phyloP scores from a whole-genome alignment of 2,329 filamentous ascomycete genomes.

The Thielaviopsis musarum region DNA sequence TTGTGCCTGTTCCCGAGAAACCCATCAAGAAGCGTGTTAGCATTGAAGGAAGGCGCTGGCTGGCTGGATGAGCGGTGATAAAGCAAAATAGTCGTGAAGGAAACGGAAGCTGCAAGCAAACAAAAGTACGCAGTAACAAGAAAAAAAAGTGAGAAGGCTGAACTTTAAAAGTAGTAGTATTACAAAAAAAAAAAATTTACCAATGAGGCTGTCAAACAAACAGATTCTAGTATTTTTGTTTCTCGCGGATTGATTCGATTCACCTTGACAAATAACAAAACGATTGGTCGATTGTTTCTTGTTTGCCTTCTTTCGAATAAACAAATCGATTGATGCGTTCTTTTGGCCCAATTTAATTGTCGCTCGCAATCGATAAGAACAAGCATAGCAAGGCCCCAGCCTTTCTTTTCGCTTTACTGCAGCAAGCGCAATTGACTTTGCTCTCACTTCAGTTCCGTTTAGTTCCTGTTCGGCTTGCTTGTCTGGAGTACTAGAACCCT shows the following conservation, averaged over 20 bases:
- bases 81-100: background rate
- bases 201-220: background rate
- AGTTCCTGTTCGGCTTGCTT: background rate
- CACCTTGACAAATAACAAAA: background rate
- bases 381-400: background rate
- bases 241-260: background rate
- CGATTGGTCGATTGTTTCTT: background rate
- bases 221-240: background rate
- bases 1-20: background rate
- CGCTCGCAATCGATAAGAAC: background rate
- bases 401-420: background rate
- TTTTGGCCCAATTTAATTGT: background rate
- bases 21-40: background rate
- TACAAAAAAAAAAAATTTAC: background rate
- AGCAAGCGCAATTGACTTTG: background rate
- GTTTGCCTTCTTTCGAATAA: background rate
- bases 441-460: background rate
- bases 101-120: background rate
- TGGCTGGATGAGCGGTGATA: background rate
- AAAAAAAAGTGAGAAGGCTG: background rate
- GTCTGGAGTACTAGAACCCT: background rate
- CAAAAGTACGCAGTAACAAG: background rate
- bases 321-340: background rate
- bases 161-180: background rate
- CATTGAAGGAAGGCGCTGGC: background rate